Percentiles rank a stretch among this genome's conserved stretches.
Conservation (phyloP, 2,329 filamentous ascomycete species). For the Penicillium sp. region DNA sequence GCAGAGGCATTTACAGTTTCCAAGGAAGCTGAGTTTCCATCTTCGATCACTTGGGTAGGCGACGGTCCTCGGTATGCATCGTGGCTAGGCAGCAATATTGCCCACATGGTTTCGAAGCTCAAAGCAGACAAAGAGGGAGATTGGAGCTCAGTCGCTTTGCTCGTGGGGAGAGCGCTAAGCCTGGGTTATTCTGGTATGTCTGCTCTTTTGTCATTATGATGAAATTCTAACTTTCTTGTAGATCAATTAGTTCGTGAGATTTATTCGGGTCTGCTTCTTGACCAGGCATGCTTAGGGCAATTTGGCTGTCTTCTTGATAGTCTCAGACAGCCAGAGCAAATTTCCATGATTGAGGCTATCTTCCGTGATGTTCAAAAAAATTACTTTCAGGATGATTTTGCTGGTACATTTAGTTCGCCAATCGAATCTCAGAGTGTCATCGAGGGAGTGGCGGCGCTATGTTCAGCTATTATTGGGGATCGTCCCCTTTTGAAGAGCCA, state of each 20-base stretch:
- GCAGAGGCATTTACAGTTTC: conserved; percentile 54
- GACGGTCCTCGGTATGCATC: conserved; percentile 63
- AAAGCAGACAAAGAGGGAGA: conserved; percentile 32
- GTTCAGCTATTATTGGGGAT: conserved; percentile 52
- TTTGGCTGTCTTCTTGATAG: conserved; percentile 41
- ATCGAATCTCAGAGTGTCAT: conserved; percentile 38
- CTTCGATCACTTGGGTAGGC: conserved; percentile 57
- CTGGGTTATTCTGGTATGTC: conserved; percentile 68
- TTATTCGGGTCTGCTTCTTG: conserved; percentile 38
- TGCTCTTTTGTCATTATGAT: background rate
- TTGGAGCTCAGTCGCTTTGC: conserved; percentile 40
- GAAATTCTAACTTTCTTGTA: conserved; percentile 23
- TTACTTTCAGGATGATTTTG: conserved; percentile 32
- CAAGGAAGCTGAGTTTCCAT: conserved; percentile 26
- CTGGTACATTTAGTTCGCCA: conserved; percentile 10
- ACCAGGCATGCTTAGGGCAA: conserved; percentile 24
- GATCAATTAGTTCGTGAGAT: conserved; percentile 42
- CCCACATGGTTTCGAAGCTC: conserved; percentile 43
- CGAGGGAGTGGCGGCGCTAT: conserved; percentile 58
- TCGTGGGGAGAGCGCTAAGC: conserved; percentile 61
- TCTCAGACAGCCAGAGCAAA: conserved; percentile 51
- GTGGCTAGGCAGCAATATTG: conserved; percentile 71
- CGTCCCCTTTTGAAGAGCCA: conserved; percentile 52
- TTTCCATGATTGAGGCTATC: conserved; percentile 44
- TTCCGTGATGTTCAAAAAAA: conserved; percentile 46